Evolutionary conservation across 2,329 filamentous ascomycete species (phyloP), one percentile per base, ranked within the genome.

Genomic region (Cordyceps farinosa): DNA sequence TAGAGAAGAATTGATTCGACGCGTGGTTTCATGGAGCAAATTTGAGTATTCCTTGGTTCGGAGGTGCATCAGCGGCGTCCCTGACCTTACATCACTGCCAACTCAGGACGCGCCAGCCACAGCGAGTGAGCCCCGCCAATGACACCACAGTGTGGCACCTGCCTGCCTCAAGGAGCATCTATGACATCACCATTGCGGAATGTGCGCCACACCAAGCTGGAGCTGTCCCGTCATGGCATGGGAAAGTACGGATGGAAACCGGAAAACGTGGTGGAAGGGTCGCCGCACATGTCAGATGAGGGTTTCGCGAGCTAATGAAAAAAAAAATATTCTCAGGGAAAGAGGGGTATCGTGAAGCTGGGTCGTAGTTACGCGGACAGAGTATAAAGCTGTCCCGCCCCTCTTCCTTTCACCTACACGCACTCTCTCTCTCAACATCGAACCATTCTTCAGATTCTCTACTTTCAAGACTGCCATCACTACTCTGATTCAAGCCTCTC

Each of bases 361-460:
- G 36, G 48, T 51, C 32, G 32, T 36, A 22, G 22, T 22, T 22
- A 36, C 32, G 32, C 11, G 11, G 15, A 27, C 30, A 48, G 47
- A 32, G 58, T 64, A 64, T 64, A 64, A 64, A 61, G 57, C 34
- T 44, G 32, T 38, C 38, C 51, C 17, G 8, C n/a, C 63, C 54
- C 58, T 36, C 52, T 22, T 30, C 27, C 56, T 52, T 57, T 22
- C 6, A 22, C 22, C 22, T 22, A 38, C 34, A 44, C 42, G 8
- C 2, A 6, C 32, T n/a, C 13, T 51, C 22, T 47, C 29, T 48
- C 47, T 40, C 22, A 13, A 32, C 22, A 52, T 17, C 47, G 54
- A 34, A 44, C 27, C n/a, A 53, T 5, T 47, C 32, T 30, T 22
- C 11, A 59, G 15, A 11, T 38, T 47, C 40, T 5, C 30, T 53